Evolutionary conservation across 306 rosid species (phyloP), one percentile per base, ranked within the genome.

Genomic region (Corylus avellana): DNA sequence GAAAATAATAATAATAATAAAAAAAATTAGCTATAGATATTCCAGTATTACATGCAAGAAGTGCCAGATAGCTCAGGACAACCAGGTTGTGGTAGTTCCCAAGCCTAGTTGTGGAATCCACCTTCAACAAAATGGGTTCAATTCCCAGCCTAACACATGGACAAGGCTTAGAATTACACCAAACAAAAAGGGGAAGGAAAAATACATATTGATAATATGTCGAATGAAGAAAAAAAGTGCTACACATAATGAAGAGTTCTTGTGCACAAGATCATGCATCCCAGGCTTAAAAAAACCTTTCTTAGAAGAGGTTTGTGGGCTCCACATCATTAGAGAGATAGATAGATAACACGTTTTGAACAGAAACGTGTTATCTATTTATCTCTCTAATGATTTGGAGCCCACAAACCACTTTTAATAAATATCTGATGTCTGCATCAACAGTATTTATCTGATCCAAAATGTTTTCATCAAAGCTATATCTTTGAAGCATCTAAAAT

Each of bases 201-300:
- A 56, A 56, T 56, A 17, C 11, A 56, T 6, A 17, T 16, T 14
- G 11, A 22, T 25, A 10, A 59, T 2, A 27, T 8, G 12, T 27
- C 25, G 25, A 10, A 59, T 20, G n/a, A 8, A 3, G 1, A 39
- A 16, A 37, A 39, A 17, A 39, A 17, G 39, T 10, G 17, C 14
- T 9, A 8, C 48, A 20, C 13, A 16, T 67, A 9, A 67, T 63
- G 7, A 32, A 58, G 9, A 13, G 47, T 14, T 14, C 10, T 32
- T 63, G 70, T 32, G 17, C 20, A 63, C 12, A 20, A 9, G 4
- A 4, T 63, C 70, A 73, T 86, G 75, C 25, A 64, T 64, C 66
- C 69, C 16, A 39, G 73, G 50, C 63, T 62, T 53, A 35, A 76
- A 14, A 70, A 82, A 80, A 73, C 72, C 74, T 25, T 61, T 49